Evolutionary conservation across 768 basidiomycete species (phyloP).

Genomic region (Exsudoporus frostii): DNA sequence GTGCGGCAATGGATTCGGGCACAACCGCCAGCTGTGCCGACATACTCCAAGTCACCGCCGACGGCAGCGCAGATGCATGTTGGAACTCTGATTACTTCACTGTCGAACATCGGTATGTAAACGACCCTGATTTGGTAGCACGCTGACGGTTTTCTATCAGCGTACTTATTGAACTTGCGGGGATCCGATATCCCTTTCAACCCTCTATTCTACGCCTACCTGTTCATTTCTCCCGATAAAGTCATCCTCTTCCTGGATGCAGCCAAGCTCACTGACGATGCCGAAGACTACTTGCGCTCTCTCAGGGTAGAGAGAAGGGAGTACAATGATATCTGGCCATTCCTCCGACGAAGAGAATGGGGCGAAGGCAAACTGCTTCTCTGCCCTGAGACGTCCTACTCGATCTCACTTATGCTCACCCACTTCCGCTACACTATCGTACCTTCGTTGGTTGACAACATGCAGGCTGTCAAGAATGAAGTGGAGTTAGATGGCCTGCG

Average conservation of each 20-base stretch:
- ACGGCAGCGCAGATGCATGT: constrained; percentile 61
- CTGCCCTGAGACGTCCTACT: constrained; percentile 71
- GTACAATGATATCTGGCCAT: constrained; percentile 80
- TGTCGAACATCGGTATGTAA: constrained; percentile 66
- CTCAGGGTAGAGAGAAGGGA: constrained; percentile 57
- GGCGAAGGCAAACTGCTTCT: constrained; percentile 79
- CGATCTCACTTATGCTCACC: constrained; percentile 81
- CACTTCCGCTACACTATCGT: constrained; percentile 75
- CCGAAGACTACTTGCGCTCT: constrained; percentile 53
- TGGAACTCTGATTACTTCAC: constrained; percentile 62
- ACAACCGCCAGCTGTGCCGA: constrained; percentile 56
- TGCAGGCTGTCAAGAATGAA: constrained; percentile 88
- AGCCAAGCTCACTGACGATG: constrained; percentile 58
- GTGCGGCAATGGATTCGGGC: constrained; percentile 67
- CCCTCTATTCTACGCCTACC: constrained; percentile 87
- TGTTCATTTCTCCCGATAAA: constrained; percentile 64
- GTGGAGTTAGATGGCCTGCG: constrained; percentile 80
- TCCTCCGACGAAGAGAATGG: constrained; percentile 71
- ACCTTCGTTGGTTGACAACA: constrained; percentile 66
- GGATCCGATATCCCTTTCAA: constrained; percentile 90
- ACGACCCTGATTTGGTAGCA: neutral
- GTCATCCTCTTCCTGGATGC: constrained; percentile 75
- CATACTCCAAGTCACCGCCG: constrained; percentile 61
- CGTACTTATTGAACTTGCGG: constrained; percentile 85
- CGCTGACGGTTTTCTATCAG: constrained; percentile 35